Evolutionary conservation across 140 eudicot species (phyloP), one percentile per base, ranked within the genome.

Genomic region (Erigeron philadelphicus): DNA sequence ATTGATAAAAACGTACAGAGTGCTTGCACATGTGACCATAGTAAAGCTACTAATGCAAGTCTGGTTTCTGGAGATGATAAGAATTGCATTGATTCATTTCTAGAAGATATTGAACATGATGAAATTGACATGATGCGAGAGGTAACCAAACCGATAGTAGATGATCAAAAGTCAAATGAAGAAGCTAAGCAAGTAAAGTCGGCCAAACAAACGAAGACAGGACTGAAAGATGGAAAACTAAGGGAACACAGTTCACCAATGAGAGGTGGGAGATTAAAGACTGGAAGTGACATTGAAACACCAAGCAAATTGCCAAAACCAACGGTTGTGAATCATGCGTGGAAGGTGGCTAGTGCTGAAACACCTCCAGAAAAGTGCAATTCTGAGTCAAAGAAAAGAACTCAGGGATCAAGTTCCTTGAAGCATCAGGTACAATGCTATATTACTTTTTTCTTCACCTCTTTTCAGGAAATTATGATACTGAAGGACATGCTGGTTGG

Each of bases 191-290:
- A 76, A 65, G 86, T 84, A 48, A 93, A 80, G 72, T 65, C 84
- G 11, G 79, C 81, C 58, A 93, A 81, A 69, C 76, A 79, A 75
- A 80, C 73, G 13, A 77, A 83, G 84, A 76, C 78, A 81, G 78
- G 80, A 67, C 75, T 74, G 56, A 93, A 80, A 89, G 95, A 89
- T 76, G 98, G 95, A 49, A 93, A 73, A 79, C 48, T 47, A 50
- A 78, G 97, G 80, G 99, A 93, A 70, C 78, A 82, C 58, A 80
- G 90, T 79, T 93, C 99, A 38, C 99, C 99, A 0, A 75, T 93
- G 88, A 78, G 99, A 81, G 79, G 86, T 4, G 84, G 79, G 67
- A 72, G 87, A 11, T 61, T 73, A 15, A 88, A 80, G 73, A 49
- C 76, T 5, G 78, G 79, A 13, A 70, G 78, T 55, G 50, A 8